Conservation (phyloP, 78 protist species). For the Dictyostelium intermedium region DNA sequence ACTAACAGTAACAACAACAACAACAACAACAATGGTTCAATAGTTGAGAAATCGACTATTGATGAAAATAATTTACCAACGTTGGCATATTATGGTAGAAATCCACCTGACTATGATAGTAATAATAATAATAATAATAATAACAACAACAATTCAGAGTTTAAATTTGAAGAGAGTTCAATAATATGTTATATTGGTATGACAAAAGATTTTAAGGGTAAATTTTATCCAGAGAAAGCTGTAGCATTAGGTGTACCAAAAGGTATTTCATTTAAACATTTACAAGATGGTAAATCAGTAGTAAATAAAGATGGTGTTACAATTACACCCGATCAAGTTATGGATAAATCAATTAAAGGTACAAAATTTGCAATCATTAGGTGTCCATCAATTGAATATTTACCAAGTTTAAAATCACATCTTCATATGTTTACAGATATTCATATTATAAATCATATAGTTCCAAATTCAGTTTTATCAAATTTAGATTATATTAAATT, state of each 20-base stretch:
- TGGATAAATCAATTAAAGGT: conserved; percentile 38
- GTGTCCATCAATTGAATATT: conserved; percentile 63
- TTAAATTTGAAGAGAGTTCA: neutral
- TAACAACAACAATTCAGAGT: neutral
- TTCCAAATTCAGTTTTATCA: neutral
- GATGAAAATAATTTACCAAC: neutral
- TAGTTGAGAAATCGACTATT: neutral
- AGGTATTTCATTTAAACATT: conserved; percentile 19
- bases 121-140: neutral
- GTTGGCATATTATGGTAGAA: neutral
- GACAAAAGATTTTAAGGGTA: conserved; percentile 62
- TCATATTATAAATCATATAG: neutral
- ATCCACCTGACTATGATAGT: neutral
- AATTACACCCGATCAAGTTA: conserved; percentile 50
- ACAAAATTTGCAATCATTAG: conserved; percentile 40
- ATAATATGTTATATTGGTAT: conserved; percentile 15
- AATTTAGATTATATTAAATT: neutral
- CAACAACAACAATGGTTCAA: neutral
- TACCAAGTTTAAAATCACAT: neutral
- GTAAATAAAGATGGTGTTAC: conserved; percentile 6
- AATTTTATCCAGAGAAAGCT: conserved; percentile 71
- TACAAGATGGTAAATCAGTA: conserved; percentile 46
- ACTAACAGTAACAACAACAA: neutral
- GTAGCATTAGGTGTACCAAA: conserved; percentile 73
- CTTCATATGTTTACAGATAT: neutral